phyloP scores from a whole-genome alignment of 495 filamentous ascomycete genomes.

The Sordaria brevicollis region DNA sequence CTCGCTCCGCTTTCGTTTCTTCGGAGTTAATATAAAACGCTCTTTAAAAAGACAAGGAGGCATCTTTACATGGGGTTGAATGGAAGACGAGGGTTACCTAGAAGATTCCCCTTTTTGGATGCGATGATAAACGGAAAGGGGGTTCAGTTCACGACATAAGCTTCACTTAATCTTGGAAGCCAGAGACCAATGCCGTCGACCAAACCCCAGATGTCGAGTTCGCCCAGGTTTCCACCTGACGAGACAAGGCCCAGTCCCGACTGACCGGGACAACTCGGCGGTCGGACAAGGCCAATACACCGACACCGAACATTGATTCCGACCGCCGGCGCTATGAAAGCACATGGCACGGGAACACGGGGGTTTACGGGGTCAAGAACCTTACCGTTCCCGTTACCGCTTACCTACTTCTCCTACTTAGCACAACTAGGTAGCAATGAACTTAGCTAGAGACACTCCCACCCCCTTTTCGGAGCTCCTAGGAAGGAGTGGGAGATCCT shows the following conservation, averaged over 20 bases:
- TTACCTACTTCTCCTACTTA: no score
- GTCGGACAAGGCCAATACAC: no score
- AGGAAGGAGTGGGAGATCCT: neutral
- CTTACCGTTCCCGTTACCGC: neutral
- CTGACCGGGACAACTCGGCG: neutral
- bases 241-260: neutral
- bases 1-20: neutral
- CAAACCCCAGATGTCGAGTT: neutral
- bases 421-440: no score
- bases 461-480: neutral
- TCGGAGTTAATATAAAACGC: neutral
- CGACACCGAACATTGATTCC: no score
- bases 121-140: neutral
- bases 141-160: neutral
- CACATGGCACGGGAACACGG: neutral
- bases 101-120: neutral
- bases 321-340: no score
- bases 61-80: no score
- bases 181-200: neutral
- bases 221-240: neutral
- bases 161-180: neutral
- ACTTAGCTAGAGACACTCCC: neutral
- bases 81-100: neutral
- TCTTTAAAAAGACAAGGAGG: neutral
- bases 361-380: neutral